Conservation (phyloP, 2,329 filamentous ascomycete genomes). For the Talaromyces sp. region DNA sequence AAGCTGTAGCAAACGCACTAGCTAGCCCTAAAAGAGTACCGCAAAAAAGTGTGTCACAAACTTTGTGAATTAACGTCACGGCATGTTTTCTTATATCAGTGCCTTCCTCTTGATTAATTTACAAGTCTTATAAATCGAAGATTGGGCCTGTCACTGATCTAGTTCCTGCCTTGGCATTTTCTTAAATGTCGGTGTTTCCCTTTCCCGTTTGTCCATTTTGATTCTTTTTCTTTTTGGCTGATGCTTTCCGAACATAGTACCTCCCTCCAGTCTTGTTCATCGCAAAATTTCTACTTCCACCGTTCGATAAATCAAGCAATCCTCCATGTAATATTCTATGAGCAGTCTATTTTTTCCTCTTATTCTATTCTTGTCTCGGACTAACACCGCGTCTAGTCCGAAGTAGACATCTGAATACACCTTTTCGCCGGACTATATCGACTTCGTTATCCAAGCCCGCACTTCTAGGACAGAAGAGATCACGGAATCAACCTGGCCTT, state of each 20-base stretch:
- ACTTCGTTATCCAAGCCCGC: too few relatives aligned
- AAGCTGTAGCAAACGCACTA: background rate
- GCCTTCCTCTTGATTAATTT: background rate
- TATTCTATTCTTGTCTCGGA: background rate
- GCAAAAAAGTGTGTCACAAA: background rate
- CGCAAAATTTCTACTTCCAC: background rate
- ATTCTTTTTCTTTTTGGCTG: background rate
- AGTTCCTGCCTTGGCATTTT: background rate
- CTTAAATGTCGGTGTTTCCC: background rate
- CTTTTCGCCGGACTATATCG: too few relatives aligned
- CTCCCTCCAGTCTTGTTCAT: background rate
- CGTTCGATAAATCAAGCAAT: background rate
- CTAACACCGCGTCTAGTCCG: background rate
- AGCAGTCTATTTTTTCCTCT: background rate
- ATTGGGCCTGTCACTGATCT: background rate
- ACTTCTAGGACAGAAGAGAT: too few relatives aligned
- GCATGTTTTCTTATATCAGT: background rate
- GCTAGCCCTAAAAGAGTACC: slow-evolving; percentile 4
- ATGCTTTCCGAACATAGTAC: background rate
- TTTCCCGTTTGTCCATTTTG: background rate
- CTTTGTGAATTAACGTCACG: background rate
- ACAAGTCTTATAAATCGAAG: background rate
- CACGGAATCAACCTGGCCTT: background rate
- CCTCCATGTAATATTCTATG: background rate
- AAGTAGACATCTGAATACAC: background rate